phyloP scores from a whole-genome alignment of 2,329 filamentous ascomycete genomes.

The Dactylonectria estremocensis region DNA sequence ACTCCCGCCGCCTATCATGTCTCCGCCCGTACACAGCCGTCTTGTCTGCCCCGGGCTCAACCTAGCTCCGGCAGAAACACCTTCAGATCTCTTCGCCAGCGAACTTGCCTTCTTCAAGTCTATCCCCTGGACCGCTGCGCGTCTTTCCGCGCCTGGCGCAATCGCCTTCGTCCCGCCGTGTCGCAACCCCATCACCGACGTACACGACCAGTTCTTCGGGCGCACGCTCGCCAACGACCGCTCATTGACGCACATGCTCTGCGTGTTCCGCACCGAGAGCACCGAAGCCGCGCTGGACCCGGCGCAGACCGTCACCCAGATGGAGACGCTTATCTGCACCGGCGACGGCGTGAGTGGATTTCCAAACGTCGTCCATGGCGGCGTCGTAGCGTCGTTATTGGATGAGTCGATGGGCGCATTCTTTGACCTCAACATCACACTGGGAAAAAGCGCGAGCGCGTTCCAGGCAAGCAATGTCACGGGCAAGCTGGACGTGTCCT shows the following conservation, averaged over 20 bases:
- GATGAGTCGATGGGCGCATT: slow-evolving; percentile 57
- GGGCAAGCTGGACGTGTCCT: slow-evolving; percentile 54
- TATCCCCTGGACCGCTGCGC: slow-evolving; percentile 54
- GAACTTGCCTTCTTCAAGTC: slow-evolving; percentile 53
- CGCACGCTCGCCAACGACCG: slow-evolving; percentile 49
- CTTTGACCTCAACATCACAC: slow-evolving; percentile 54
- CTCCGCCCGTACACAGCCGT: slow-evolving; percentile 41
- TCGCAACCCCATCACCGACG: slow-evolving; percentile 48
- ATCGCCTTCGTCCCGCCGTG: slow-evolving; percentile 54
- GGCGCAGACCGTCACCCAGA: slow-evolving; percentile 46
- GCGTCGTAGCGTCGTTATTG: slow-evolving; percentile 53
- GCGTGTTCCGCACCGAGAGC: slow-evolving; percentile 51
- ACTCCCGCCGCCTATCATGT: slow-evolving; percentile 36
- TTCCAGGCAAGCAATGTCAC: slow-evolving; percentile 53
- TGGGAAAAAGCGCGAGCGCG: slow-evolving; percentile 50
- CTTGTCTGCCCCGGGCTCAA: slow-evolving; percentile 51
- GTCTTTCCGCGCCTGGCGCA: slow-evolving; percentile 46
- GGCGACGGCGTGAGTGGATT: slow-evolving; percentile 54
- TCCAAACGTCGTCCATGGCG: slow-evolving; percentile 54
- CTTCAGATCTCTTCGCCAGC: slow-evolving; percentile 45
- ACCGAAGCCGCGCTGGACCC: slow-evolving; percentile 44
- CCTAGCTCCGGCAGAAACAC: slow-evolving; percentile 47
- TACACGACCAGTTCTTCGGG: slow-evolving; percentile 55
- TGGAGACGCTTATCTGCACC: slow-evolving; percentile 52
- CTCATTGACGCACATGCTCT: slow-evolving; percentile 53